These are phyloP conservation scores for Rubia peregrina DNA, from an alignment of 305 asterid species.

Conservation along the genomic window DNA sequence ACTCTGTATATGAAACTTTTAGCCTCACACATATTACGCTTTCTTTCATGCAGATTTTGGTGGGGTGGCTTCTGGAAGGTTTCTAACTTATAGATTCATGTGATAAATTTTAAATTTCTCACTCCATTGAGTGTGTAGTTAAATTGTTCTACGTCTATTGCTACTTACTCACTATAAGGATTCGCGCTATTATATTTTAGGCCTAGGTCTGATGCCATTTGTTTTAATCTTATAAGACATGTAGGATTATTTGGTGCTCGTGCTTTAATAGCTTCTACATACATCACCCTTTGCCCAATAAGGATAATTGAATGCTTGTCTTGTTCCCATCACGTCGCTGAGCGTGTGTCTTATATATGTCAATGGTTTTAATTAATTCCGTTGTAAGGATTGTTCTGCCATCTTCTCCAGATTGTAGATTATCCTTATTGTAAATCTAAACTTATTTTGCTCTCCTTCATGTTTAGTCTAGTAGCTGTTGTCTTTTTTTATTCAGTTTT, in stretches of 20 bases:
- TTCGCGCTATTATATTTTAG: background rate
- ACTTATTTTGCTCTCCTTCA: background rate
- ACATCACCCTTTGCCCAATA: background rate
- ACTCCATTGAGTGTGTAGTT: background rate
- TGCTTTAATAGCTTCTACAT: slow-evolving; percentile 2
- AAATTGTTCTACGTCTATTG: background rate
- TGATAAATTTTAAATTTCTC: background rate
- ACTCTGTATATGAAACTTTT: slow-evolving; percentile 4
- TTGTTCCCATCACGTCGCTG: background rate
- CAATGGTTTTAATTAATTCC: background rate
- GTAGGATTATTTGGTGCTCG: background rate
- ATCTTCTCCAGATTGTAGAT: background rate
- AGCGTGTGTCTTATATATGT: too few species aligned
- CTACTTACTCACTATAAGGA: background rate
- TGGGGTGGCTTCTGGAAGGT: slow-evolving; percentile 99
- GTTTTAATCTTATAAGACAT: background rate
- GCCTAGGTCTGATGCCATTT: background rate
- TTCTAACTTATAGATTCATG: slow-evolving; percentile 7
- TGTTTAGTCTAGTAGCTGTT: background rate
- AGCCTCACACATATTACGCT: slow-evolving; percentile 21
- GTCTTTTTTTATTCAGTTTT: background rate
- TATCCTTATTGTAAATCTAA: background rate
- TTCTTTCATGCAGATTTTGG: slow-evolving; percentile 70
- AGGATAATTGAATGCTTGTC: background rate
- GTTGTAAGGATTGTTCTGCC: background rate